phyloP scores from a whole-genome alignment of 2,329 filamentous ascomycete genomes.

The Fusarium lyarnte region DNA sequence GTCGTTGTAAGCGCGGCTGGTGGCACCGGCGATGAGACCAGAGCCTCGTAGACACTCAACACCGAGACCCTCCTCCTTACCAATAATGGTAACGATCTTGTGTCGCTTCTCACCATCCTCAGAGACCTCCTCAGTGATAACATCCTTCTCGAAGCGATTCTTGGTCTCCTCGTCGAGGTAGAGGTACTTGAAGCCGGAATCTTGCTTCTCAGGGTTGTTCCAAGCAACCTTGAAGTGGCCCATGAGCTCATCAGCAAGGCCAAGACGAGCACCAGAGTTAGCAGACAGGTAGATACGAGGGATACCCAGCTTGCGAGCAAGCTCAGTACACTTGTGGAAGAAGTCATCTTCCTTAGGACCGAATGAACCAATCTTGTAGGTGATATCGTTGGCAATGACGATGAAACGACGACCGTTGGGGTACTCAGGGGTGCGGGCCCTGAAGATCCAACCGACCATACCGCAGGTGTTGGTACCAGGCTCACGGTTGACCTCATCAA shows the following conservation, averaged over 20 bases:
- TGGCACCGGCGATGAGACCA: conserved; percentile 97
- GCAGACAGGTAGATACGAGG: conserved; percentile 97
- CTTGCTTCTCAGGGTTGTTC: conserved; percentile 84
- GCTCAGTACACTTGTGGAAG: conserved; percentile 98
- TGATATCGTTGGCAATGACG: conserved; percentile 98
- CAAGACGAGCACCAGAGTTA: conserved; percentile 97
- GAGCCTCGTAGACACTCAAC: conserved; percentile 97
- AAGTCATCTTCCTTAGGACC: conserved; percentile 96
- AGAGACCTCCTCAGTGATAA: conserved; percentile 82
- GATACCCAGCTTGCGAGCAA: conserved; percentile 92
- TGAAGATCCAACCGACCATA: conserved; percentile 99
- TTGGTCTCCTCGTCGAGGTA: conserved; percentile 90
- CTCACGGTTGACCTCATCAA: conserved; percentile 93
- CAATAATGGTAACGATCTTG: conserved; percentile 93
- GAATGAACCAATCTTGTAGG: conserved; percentile 98
- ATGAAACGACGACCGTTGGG: conserved; percentile 91
- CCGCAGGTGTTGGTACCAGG: conserved; percentile 95
- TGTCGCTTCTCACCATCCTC: conserved; percentile 91
- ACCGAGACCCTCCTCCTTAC: conserved; percentile 94
- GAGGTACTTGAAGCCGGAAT: conserved; percentile 94
- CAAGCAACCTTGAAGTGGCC: conserved; percentile 97
- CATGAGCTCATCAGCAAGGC: conserved; percentile 95
- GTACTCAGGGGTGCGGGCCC: conserved; percentile 94
- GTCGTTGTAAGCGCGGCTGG: conserved; percentile 95
- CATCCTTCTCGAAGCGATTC: conserved; percentile 80